Evolutionary conservation across 495 filamentous ascomycete species (phyloP).

Genomic region (Penicillium bialowiezense): DNA sequence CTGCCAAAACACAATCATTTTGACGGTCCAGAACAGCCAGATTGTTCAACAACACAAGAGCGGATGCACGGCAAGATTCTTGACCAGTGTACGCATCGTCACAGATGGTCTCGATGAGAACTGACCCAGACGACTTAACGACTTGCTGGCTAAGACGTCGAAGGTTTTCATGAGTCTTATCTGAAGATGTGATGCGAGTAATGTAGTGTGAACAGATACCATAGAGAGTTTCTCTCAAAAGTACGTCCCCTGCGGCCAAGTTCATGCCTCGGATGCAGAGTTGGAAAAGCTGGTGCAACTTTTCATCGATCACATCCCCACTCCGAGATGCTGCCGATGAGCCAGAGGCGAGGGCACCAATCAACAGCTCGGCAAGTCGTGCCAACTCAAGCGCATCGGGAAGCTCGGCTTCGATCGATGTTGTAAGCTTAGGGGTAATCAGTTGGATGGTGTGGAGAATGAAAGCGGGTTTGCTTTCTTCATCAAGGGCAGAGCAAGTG

Average conservation of each 20-base stretch:
- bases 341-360: constrained; percentile 67
- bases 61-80: constrained; percentile 74
- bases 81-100: constrained; percentile 91
- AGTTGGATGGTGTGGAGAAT: constrained; percentile 81
- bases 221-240: constrained; percentile 79
- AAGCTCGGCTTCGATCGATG: constrained; percentile 60
- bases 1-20: constrained; percentile 69
- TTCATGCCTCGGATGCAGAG: constrained; percentile 71
- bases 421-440: constrained; percentile 80
- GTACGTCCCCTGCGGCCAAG: constrained; percentile 63
- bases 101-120: constrained; percentile 79
- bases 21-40: constrained; percentile 64
- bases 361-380: constrained; percentile 69
- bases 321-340: constrained; percentile 43
- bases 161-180: constrained; percentile 32
- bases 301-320: constrained; percentile 78
- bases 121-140: constrained; percentile 72
- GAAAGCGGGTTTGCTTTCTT: constrained; percentile 64
- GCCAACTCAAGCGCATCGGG: constrained; percentile 70
- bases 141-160: constrained; percentile 67
- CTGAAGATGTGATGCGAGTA: constrained; percentile 59
- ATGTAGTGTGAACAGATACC: constrained; percentile 84
- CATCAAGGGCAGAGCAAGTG: constrained; percentile 70
- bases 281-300: constrained; percentile 88
- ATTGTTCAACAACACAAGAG: constrained; percentile 72